These are phyloP conservation scores for Yamadazyma paraphyllophila DNA, from an alignment of 805 yeast species.

Conservation along the genomic window DNA sequence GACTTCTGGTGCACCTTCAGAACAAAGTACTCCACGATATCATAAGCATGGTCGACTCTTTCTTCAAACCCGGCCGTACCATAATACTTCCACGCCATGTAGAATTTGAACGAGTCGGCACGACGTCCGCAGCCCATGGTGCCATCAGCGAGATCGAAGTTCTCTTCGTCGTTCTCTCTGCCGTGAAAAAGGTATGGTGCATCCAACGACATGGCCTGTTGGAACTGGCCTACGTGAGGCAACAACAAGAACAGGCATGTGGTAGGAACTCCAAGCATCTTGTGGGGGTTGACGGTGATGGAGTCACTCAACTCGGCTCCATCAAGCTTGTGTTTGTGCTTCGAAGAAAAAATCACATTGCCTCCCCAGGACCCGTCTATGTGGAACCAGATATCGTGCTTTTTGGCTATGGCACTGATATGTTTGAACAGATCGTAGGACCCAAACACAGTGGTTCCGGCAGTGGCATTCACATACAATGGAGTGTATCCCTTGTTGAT, in stretches of 20 bases:
- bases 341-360: slow-evolving; percentile 64
- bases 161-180: slow-evolving; percentile 48
- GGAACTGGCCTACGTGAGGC: slow-evolving; percentile 66
- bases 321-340: slow-evolving; percentile 42
- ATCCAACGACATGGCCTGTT: slow-evolving; percentile 66
- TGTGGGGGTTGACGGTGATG: slow-evolving; percentile 81
- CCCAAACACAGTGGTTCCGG: slow-evolving; percentile 88
- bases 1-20: slow-evolving; percentile 31
- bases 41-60: slow-evolving; percentile 72
- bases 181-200: slow-evolving; percentile 84
- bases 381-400: slow-evolving; percentile 69
- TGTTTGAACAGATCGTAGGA: slow-evolving; percentile 68
- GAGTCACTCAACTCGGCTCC: slow-evolving; percentile 73
- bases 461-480: slow-evolving; percentile 75
- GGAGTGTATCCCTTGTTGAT: slow-evolving; percentile 62
- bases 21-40: slow-evolving; percentile 62
- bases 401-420: slow-evolving; percentile 53
- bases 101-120: slow-evolving; percentile 76
- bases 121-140: slow-evolving; percentile 93
- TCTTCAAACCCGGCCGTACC: slow-evolving; percentile 64
- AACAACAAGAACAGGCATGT: slow-evolving; percentile 71
- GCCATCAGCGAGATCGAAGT: slow-evolving; percentile 80
- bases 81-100: slow-evolving; percentile 77
- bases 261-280: slow-evolving; percentile 83
- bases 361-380: slow-evolving; percentile 94